Conservation (phyloP, 2,329 filamentous ascomycete species). For the Metarhizium guizhouense region DNA sequence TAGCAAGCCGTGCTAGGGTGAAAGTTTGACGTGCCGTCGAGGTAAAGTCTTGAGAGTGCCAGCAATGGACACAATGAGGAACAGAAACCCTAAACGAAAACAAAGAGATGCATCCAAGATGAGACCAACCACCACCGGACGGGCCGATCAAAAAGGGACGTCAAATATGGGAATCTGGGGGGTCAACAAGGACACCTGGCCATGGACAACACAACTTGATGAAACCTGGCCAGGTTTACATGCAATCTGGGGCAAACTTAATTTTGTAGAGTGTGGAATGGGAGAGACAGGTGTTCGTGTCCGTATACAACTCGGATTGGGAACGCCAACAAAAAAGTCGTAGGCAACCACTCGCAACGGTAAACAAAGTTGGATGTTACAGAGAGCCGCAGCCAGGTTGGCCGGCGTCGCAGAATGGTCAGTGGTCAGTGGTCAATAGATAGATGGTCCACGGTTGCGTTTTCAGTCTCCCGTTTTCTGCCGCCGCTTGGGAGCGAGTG, state of each 20-base stretch:
- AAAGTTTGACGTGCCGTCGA: not conserved
- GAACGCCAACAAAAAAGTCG: not conserved
- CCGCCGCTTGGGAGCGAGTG: too few species aligned
- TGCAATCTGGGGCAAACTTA: conserved; percentile 2
- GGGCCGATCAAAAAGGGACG: conserved; percentile 4
- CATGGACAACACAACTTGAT: not conserved
- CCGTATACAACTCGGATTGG: not conserved
- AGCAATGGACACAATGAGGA: not conserved
- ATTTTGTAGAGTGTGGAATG: not conserved
- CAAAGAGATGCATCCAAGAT: not conserved
- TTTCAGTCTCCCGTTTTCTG: not conserved
- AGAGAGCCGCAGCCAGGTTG: not conserved
- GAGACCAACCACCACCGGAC: not conserved
- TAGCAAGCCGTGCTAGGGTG: not conserved
- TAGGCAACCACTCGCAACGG: not conserved
- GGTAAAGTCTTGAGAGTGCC: not conserved
- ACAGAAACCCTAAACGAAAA: not conserved
- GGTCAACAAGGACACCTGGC: not conserved
- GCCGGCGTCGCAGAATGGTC: not conserved
- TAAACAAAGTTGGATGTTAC: not conserved
- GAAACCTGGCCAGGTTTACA: not conserved
- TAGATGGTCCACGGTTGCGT: not conserved
- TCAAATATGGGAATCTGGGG: conserved; percentile 1
- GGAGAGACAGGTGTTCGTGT: not conserved
- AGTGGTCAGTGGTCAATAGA: not conserved